Evolutionary conservation across 2,329 filamentous ascomycete species (phyloP), one percentile per base, ranked within the genome.

Genomic region (Aspergillus viridinutans): DNA sequence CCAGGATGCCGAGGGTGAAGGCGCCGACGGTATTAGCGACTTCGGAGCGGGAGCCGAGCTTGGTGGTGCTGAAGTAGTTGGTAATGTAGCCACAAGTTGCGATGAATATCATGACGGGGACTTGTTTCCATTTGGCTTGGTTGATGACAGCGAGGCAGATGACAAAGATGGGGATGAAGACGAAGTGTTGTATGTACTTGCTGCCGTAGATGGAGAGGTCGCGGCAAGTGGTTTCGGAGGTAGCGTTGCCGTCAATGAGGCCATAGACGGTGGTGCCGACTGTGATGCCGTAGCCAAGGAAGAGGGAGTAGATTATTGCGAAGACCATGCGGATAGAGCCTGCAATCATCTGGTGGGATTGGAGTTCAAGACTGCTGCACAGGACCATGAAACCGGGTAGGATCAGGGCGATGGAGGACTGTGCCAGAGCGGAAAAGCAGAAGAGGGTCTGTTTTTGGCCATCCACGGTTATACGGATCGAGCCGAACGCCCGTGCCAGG

Each of bases 21-120:
- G 90, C 89, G 28, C 89, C 89, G 2, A 93, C 80, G 32, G 89
- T 90, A 72, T 88, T 90, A 59, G 86, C 85, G 43, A 94, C 84
- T 61, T 92, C 88, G 0, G 85, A 83, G 63, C 89, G 90, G 55
- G 80, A 83, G n/a, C 81, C 76, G 70, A 92, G 89, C 61, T 83
- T 84, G 35, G 80, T 77, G n/a, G 83, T 83, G 14, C 83, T 84
- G 73, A 89, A 91, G 73, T 84, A 89, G 74, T 89, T 92, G 66
- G 91, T 87, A 6, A 86, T 77, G 70, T 89, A 93, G 12, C 90
- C 90, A 1, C 83, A 82, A 43, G 90, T 78, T 0, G 89, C 84
- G 65, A 94, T 91, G 58, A 84, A 49, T 2, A 89, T 75, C 89
- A 92, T 93, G 53, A 89, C 80, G 0, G 89, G 89, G 43, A 85